A percentile compares a stretch with the other conserved stretches of the same genome.
These are phyloP conservation scores for Apostasia shenzhenica DNA, from an alignment of 106 monocot genomes.

Conservation along the genomic window DNA sequence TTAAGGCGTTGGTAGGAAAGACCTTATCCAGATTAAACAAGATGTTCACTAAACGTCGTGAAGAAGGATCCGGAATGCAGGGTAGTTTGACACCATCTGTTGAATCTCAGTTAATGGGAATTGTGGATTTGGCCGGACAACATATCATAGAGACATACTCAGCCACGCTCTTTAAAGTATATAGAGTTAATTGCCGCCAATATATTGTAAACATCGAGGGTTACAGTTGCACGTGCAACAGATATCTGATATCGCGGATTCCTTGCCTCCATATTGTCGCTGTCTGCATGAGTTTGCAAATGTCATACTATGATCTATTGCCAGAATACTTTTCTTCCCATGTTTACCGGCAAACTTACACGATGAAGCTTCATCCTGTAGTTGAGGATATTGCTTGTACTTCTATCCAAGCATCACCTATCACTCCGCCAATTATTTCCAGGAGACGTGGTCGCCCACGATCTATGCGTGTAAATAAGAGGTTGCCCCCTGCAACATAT, in stretches of 20 bases:
- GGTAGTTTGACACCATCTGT: neutral
- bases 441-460: neutral
- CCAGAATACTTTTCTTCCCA: neutral
- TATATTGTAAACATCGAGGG: neutral
- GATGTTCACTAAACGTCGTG: neutral
- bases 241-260: neutral
- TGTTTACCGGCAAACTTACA: neutral
- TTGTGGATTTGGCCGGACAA: neutral
- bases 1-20: neutral
- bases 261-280: neutral
- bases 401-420: neutral
- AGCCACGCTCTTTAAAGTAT: neutral
- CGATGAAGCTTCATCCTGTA: neutral
- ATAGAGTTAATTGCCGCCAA: neutral
- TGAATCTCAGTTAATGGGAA: neutral
- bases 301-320: neutral
- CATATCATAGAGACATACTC: constrained; percentile 6
- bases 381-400: neutral
- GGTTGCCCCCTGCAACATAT: neutral
- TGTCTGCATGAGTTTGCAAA: neutral
- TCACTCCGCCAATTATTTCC: neutral
- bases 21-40: neutral
- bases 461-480: neutral
- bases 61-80: neutral
- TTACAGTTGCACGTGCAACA: neutral